Evolutionary conservation across 2,329 filamentous ascomycete genomes (phyloP).

Genomic region (Penicillium expansum): DNA sequence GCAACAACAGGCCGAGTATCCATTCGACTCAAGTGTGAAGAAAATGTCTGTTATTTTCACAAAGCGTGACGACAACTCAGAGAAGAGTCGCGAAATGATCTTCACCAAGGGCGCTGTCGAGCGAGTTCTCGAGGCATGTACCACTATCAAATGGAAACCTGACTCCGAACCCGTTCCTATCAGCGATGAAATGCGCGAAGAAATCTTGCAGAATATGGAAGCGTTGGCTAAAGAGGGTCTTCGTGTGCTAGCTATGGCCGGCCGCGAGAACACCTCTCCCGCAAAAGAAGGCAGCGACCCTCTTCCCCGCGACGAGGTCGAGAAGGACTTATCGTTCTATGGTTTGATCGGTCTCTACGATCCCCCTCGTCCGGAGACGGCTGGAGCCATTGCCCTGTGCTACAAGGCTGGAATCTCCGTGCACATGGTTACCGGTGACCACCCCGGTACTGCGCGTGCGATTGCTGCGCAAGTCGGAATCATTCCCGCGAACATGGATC

Average conservation of each 20-base stretch:
- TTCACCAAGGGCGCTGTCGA: constrained; percentile 60
- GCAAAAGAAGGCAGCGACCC: constrained; percentile 19
- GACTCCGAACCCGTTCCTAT: constrained; percentile 44
- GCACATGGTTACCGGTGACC: constrained; percentile 82
- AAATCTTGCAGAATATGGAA: constrained; percentile 67
- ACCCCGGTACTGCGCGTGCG: constrained; percentile 72
- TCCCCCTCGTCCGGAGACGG: constrained; percentile 77
- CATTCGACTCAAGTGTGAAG: constrained; percentile 72
- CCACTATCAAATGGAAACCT: constrained; percentile 47
- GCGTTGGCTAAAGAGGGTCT: constrained; percentile 64
- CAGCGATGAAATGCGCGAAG: constrained; percentile 52
- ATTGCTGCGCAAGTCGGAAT: constrained; percentile 79
- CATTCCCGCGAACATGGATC: constrained; percentile 61
- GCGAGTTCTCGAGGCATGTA: constrained; percentile 63
- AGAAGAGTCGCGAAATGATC: constrained; percentile 32
- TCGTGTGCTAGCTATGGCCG: constrained; percentile 66
- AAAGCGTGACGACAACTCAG: constrained; percentile 17
- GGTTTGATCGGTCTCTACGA: constrained; percentile 87
- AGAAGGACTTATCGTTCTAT: constrained; percentile 67
- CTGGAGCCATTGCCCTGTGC: constrained; percentile 66
- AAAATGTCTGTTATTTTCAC: constrained; percentile 71
- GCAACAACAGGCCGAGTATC: constrained; percentile 64
- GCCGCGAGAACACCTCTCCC: constrained; percentile 26
- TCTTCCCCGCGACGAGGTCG: constrained; percentile 57
- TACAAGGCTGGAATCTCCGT: constrained; percentile 72